Percentiles rank a stretch among this genome's conserved stretches.
Evolutionary conservation across 805 yeast genomes (phyloP).

Genomic region (Candida chauliodis): DNA sequence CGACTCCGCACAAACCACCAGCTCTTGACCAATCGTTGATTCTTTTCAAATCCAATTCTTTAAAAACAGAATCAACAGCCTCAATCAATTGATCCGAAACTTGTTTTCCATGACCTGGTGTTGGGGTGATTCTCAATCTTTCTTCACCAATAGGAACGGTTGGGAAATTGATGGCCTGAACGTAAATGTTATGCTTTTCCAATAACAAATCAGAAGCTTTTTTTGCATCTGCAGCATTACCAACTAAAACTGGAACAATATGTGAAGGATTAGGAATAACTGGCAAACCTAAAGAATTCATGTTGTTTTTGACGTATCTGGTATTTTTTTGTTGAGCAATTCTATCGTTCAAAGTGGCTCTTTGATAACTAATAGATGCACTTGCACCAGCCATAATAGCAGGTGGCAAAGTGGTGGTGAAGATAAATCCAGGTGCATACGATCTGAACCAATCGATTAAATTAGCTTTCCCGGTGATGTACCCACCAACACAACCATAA

Average conservation of each 20-base stretch:
- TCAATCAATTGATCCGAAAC: constrained; percentile 71
- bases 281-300: constrained; percentile 76
- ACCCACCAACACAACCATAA: constrained; percentile 96
- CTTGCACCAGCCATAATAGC: constrained; percentile 94
- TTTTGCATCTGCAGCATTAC: constrained; percentile 91
- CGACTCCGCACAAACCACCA: constrained; percentile 94
- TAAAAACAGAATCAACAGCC: constrained; percentile 80
- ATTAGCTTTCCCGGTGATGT: constrained; percentile 81
- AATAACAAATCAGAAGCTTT: constrained; percentile 85
- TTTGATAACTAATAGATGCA: constrained; percentile 81
- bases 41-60: constrained; percentile 69
- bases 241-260: constrained; percentile 91
- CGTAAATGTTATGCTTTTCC: constrained; percentile 82
- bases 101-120: constrained; percentile 89
- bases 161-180: constrained; percentile 98
- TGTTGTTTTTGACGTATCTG: constrained; percentile 72
- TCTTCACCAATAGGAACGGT: constrained; percentile 96
- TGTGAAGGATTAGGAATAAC: constrained; percentile 97
- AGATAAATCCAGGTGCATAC: constrained; percentile 94
- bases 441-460: constrained; percentile 95
- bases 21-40: constrained; percentile 68
- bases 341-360: constrained; percentile 74
- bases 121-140: constrained; percentile 96
- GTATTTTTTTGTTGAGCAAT: constrained; percentile 82
- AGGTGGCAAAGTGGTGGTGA: constrained; percentile 97